Percentiles rank a stretch among this genome's conserved stretches.
Conservation (phyloP, 441 rosid genomes). For the Erodium trifolium region DNA sequence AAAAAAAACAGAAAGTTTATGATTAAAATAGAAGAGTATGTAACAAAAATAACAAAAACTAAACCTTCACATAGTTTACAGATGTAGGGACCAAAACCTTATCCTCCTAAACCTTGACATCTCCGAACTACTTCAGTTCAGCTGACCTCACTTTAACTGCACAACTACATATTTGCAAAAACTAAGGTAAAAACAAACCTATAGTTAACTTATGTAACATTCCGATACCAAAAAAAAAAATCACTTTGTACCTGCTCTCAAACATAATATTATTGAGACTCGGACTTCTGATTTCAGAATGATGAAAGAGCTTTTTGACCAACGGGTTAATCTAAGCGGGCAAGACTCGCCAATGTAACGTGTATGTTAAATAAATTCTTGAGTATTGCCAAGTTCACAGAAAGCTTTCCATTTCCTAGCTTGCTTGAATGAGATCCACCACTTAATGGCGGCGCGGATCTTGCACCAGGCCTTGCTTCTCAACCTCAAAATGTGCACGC, state of each 20-base stretch:
- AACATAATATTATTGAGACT: too few species aligned
- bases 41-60: not conserved
- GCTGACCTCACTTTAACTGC: not conserved
- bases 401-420: slow-evolving; percentile 13
- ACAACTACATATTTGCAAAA: too few species aligned
- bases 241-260: too few species aligned
- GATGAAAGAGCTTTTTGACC: too few species aligned
- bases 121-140: not conserved
- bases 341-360: too few species aligned
- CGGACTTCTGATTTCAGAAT: too few species aligned
- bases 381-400: not conserved
- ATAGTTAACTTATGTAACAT: too few species aligned
- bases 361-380: too few species aligned
- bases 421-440: slow-evolving; percentile 27
- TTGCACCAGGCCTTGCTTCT: slow-evolving; percentile 54
- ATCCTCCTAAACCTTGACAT: not conserved
- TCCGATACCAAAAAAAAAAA: too few species aligned
- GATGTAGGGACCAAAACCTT: not conserved
- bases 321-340: too few species aligned
- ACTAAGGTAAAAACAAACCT: too few species aligned
- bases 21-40: not conserved
- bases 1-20: not conserved
- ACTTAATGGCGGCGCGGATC: slow-evolving; percentile 45
- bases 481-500: slow-evolving; percentile 23
- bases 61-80: not conserved